Evolutionary conservation across 805 yeast species (phyloP).

Genomic region (Ogataea salicorniae): DNA sequence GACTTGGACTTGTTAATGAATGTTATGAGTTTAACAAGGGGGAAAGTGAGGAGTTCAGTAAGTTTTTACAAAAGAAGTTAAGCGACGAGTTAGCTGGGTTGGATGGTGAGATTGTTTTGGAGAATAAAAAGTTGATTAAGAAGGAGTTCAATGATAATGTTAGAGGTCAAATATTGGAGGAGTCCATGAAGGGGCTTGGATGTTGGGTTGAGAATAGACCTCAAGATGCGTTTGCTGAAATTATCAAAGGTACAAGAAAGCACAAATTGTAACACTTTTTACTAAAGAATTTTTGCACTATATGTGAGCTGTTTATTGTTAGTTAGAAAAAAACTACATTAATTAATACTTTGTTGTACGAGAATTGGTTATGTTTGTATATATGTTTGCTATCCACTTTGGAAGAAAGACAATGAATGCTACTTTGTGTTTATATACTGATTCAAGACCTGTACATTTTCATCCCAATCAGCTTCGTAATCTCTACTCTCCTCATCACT

Average conservation of each 20-base stretch:
- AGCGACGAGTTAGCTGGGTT: constrained; percentile 35
- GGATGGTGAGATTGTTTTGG: constrained; percentile 39
- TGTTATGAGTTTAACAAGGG: constrained; percentile 35
- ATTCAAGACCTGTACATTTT: constrained; percentile 17
- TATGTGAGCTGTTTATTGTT: neutral
- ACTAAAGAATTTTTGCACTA: neutral
- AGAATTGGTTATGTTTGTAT: neutral
- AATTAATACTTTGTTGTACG: neutral
- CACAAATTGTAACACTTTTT: constrained; percentile 48
- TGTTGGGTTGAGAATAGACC: constrained; percentile 74
- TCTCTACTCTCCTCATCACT: constrained; percentile 50
- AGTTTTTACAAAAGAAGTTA: constrained; percentile 33
- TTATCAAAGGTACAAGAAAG: constrained; percentile 49
- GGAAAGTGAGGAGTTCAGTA: constrained; percentile 38
- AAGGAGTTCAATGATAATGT: constrained; percentile 29
- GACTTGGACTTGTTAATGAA: constrained; percentile 59
- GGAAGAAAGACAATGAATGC: neutral
- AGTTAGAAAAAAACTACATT: too few species aligned
- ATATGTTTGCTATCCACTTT: neutral
- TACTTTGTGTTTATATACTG: constrained; percentile 2
- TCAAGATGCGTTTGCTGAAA: constrained; percentile 54
- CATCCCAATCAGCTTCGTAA: constrained; percentile 51
- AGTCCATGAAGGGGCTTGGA: constrained; percentile 61
- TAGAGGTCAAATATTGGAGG: constrained; percentile 53
- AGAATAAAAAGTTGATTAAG: constrained; percentile 41